Base-by-base conservation (phyloP, 441 rosid species). In the Melastoma candidum region DNA sequence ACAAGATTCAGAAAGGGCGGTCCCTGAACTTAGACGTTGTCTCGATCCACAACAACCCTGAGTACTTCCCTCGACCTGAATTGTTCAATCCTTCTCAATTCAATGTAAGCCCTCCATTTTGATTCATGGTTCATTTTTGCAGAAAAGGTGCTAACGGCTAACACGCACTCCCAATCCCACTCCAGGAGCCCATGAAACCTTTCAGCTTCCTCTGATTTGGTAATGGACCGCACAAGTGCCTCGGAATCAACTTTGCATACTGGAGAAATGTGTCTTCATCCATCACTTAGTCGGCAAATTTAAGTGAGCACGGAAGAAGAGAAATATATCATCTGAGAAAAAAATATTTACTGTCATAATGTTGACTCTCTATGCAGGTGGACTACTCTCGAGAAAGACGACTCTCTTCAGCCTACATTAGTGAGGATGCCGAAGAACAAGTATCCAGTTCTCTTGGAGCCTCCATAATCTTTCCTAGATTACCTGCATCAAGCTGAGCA, bases 161-260 rank as follows among this genome's bases (percentile, higher is more conserved):
- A 53, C 56, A 22, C 14, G 10, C 54, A 13, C n/a, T 57, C 49
- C 22, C 46, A 25, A 47, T 48, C 50, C 44, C 46, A 58, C 54
- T 52, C 56, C 74, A 77, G 89, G 79, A 60, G 47, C 74, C 74
- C 6, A 1, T 74, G 13, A 74, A 58, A 66, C 68, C 82, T 52
- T 82, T 60, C 67, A 74, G 75, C 74, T 80, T 63, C 66, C 82
- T 83, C 24, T 86, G 90, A 65, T 83, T 80, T 26, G 90, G 86
- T 11, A 77, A 64, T 49, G 84, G 90, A 68, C 81, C 86, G 0
- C 70, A 82, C 4, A 80, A 77, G 90, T 77, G 90, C 64, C 84
- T 84, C 0, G 84, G 90, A 53, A 74, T 80, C 56, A 80, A 80
- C 67, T 71, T 83, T 60, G 90, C 90, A 36, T 79, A 63, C 58